A percentile compares a stretch with the other conserved stretches of the same genome.
Conservation (phyloP, 192 early-diverging fungal species). For the Coemansia aciculifera region DNA sequence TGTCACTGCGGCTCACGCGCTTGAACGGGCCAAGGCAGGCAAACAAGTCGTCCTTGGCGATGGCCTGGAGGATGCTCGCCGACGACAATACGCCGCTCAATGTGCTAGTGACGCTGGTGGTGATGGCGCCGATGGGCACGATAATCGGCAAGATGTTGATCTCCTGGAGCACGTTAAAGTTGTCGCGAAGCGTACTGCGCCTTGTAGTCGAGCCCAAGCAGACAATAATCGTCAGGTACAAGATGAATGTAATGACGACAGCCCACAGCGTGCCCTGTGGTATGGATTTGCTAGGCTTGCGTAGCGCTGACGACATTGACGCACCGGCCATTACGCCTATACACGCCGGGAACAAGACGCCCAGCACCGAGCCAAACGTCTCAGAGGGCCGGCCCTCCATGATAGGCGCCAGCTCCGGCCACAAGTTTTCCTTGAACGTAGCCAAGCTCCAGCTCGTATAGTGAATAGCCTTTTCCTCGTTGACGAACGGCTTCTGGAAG, state of each 20-base stretch:
- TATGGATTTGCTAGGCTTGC: constrained; percentile 67
- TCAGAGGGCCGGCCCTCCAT: constrained; percentile 51
- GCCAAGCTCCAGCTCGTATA: constrained; percentile 64
- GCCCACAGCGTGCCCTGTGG: constrained; percentile 68
- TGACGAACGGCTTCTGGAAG: constrained; percentile 55
- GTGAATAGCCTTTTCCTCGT: constrained; percentile 55
- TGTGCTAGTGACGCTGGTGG: constrained; percentile 63
- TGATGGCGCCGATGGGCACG: constrained; percentile 60
- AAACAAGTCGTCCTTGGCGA: constrained; percentile 65
- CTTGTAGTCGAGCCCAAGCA: constrained; percentile 62
- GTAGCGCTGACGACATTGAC: constrained; percentile 68
- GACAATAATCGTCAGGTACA: constrained; percentile 59
- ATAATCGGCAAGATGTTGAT: constrained; percentile 59
- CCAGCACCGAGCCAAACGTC: constrained; percentile 58
- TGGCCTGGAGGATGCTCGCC: constrained; percentile 67
- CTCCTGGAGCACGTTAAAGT: constrained; percentile 68
- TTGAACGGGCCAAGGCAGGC: constrained; percentile 49
- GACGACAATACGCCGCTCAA: constrained; percentile 62
- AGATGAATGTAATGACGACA: constrained; percentile 57
- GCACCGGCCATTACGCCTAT: constrained; percentile 71
- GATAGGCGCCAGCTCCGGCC: constrained; percentile 58
- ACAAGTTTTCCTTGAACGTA: constrained; percentile 64
- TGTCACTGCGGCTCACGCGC: constrained; percentile 21
- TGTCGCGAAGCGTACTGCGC: constrained; percentile 57
- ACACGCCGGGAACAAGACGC: constrained; percentile 70